Conservation (phyloP, 2,329 filamentous ascomycete genomes). For the Tolypocladium sp. region DNA sequence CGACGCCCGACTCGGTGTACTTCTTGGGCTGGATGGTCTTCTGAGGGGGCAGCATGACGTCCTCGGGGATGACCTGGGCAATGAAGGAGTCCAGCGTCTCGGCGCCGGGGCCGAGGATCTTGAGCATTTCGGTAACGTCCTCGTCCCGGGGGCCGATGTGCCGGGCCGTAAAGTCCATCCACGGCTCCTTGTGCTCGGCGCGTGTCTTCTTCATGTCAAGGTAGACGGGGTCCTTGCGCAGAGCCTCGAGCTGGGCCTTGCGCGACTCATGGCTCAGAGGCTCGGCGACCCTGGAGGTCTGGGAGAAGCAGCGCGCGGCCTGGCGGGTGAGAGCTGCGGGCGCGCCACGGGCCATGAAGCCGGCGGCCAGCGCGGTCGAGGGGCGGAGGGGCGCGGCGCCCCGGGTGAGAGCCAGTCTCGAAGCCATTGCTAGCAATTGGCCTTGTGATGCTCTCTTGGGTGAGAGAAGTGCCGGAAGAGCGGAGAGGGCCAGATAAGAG, state of each 20-base stretch:
- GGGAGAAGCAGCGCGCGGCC: constrained; percentile 7
- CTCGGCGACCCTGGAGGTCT: constrained; percentile 6
- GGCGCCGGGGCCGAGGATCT: constrained; percentile 64
- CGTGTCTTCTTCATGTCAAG: constrained; percentile 11
- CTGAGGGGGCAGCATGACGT: constrained; percentile 47
- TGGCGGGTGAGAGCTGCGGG: background rate
- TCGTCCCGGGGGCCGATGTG: constrained; percentile 77
- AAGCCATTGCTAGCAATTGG: constrained; percentile 13
- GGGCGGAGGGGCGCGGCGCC: constrained; percentile 11
- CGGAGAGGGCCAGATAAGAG: background rate
- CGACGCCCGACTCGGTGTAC: constrained; percentile 28
- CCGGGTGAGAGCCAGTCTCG: constrained; percentile 14
- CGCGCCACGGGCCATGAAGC: constrained; percentile 2
- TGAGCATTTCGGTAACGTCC: constrained; percentile 70
- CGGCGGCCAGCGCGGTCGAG: constrained; percentile 4
- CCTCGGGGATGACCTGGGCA: constrained; percentile 69
- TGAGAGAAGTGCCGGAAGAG: background rate
- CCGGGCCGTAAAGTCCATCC: constrained; percentile 55
- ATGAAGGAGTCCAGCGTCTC: constrained; percentile 74
- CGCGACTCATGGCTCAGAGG: constrained; percentile 1
- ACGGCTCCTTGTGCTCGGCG: constrained; percentile 11
- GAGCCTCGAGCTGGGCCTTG: constrained; percentile 5
- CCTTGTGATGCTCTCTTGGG: background rate
- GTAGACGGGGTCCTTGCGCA: constrained; percentile 12
- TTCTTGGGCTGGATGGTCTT: constrained; percentile 40